These are phyloP conservation scores for Beauveria sp. DNA, from an alignment of 2,329 filamentous ascomycete species.

Conservation along the genomic window DNA sequence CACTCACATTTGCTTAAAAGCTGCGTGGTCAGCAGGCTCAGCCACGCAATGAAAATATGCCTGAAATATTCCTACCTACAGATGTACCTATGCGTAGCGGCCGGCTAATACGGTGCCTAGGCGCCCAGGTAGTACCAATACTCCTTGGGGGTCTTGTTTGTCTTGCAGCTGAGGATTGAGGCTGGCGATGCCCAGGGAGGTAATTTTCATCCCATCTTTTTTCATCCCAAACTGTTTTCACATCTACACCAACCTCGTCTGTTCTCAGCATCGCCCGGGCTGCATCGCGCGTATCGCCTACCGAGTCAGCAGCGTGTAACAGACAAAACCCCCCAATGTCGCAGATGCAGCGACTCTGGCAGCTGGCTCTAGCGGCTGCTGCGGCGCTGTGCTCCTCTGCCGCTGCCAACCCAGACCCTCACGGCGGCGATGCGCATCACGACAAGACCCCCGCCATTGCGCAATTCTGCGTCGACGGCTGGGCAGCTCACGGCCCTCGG, in stretches of 20 bases:
- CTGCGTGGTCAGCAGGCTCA: background rate
- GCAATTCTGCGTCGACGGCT: conserved; percentile 11
- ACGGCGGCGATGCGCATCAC: background rate
- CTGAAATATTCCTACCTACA: background rate
- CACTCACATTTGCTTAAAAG: background rate
- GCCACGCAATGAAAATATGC: background rate
- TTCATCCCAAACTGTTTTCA: too few relatives aligned
- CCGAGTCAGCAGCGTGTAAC: too few relatives aligned
- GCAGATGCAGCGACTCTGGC: background rate
- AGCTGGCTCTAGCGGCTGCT: background rate
- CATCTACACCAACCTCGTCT: background rate
- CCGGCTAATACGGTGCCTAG: too few relatives aligned
- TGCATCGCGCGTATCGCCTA: background rate
- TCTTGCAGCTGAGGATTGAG: background rate
- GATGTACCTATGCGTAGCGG: too few relatives aligned
- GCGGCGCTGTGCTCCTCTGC: background rate
- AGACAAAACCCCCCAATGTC: background rate
- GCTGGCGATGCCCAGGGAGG: background rate
- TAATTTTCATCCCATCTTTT: too few relatives aligned
- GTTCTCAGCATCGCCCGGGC: background rate
- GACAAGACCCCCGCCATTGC: background rate
- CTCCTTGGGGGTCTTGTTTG: too few relatives aligned
- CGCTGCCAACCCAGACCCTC: background rate
- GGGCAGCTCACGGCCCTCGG: background rate
- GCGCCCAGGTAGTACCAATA: too few relatives aligned